A percentile compares a stretch with the other conserved stretches of the same genome.
phyloP scores from a whole-genome alignment of 495 filamentous ascomycete genomes.

The Hypoxylon intermedium region DNA sequence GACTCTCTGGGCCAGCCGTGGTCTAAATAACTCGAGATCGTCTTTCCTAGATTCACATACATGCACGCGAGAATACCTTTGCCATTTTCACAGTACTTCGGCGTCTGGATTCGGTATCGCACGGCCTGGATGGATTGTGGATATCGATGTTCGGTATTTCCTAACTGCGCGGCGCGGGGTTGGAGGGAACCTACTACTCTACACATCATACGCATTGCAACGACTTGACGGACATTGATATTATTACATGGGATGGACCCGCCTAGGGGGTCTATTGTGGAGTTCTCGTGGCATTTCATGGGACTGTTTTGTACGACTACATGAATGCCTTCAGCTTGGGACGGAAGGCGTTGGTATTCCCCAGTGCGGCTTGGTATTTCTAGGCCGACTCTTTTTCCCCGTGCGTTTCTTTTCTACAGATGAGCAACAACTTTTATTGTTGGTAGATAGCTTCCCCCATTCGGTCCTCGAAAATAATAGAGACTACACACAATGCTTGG shows the following conservation, averaged over 20 bases:
- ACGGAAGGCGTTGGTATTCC: constrained; percentile 31
- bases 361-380: constrained; percentile 13
- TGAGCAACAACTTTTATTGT: constrained; percentile 12
- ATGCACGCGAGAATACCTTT: constrained; percentile 42
- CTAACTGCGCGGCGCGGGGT: constrained; percentile 26
- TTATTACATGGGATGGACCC: constrained; percentile 17
- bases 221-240: constrained; percentile 32
- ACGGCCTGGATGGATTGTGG: constrained; percentile 44
- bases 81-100: constrained; percentile 44
- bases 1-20: neutral
- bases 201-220: constrained; percentile 32
- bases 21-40: neutral
- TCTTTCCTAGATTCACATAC: constrained; percentile 40
- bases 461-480: constrained; percentile 31
- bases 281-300: constrained; percentile 23
- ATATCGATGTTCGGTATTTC: constrained; percentile 31
- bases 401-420: neutral
- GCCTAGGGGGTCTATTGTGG: constrained; percentile 1
- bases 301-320: constrained; percentile 34
- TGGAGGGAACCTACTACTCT: constrained; percentile 19
- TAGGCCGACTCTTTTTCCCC: constrained; percentile 1
- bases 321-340: constrained; percentile 20
- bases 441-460: constrained; percentile 21
- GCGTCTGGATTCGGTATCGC: constrained; percentile 43
- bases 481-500: constrained; percentile 6